A percentile compares a stretch with the other conserved stretches of the same genome.
phyloP scores from a whole-genome alignment of 2,329 filamentous ascomycete species.

The Trichoderma sp. region DNA sequence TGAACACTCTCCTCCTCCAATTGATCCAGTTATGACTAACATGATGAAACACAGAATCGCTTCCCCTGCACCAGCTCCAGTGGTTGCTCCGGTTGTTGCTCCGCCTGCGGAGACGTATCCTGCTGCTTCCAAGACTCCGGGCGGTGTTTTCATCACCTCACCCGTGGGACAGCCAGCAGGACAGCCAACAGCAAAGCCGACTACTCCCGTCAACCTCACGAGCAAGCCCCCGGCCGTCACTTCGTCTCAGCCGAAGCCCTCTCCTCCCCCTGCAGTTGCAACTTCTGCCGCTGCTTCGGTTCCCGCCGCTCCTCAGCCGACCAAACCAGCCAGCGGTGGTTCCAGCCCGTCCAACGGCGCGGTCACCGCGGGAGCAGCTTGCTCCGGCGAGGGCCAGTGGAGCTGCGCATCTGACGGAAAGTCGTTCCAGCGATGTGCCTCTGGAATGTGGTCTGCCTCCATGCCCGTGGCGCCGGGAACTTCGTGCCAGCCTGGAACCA shows the following conservation, averaged over 20 bases:
- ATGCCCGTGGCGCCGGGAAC: slow-evolving; percentile 56
- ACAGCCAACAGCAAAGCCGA: neutral
- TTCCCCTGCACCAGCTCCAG: neutral
- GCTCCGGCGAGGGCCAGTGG: slow-evolving; percentile 57
- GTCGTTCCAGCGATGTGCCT: slow-evolving; percentile 64
- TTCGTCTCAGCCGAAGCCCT: neutral
- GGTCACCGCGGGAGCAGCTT: slow-evolving; percentile 43
- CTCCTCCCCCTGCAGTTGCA: neutral
- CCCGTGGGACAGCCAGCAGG: neutral
- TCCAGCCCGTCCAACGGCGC: neutral
- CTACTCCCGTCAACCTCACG: slow-evolving; percentile 24
- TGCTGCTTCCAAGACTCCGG: neutral
- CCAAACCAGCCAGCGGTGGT: neutral
- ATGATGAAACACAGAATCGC: neutral
- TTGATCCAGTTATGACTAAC: neutral
- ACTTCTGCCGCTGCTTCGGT: neutral
- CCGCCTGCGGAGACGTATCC: neutral
- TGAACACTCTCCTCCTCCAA: too few relatives aligned
- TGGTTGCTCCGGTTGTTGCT: too few relatives aligned
- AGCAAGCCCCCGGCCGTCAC: slow-evolving; percentile 30
- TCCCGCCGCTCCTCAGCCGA: neutral
- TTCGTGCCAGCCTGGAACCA: slow-evolving; percentile 43
- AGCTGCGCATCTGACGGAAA: slow-evolving; percentile 55
- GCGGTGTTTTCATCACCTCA: slow-evolving; percentile 21
- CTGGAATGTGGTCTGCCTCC: slow-evolving; percentile 53